Conservation (phyloP, 139 green algal species). For the Monoraphidium neglectum region DNA sequence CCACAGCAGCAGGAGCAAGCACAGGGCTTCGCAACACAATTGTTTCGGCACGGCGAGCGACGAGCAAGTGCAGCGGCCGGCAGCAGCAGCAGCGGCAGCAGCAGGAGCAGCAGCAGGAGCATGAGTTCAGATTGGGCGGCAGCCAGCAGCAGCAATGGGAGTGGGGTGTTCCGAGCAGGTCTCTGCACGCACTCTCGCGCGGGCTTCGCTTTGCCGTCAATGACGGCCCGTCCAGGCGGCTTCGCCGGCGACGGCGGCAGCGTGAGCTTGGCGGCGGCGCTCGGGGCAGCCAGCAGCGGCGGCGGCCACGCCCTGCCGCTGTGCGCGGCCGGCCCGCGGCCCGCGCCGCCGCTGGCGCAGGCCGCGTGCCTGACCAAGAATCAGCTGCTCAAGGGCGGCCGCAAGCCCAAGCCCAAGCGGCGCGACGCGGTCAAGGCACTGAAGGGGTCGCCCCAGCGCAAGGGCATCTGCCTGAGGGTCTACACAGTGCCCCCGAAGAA, state of each 20-base stretch:
- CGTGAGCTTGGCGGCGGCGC: neutral
- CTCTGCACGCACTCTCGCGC: too few species aligned
- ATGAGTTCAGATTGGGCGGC: neutral
- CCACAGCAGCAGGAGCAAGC: neutral
- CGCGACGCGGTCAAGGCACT: constrained; percentile 33
- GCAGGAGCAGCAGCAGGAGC: constrained; percentile 1
- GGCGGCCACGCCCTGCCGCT: neutral
- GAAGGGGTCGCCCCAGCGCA: constrained; percentile 37
- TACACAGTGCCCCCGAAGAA: constrained; percentile 65
- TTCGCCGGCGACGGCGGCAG: too few species aligned
- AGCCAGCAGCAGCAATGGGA: too few species aligned
- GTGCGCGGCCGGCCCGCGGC: neutral
- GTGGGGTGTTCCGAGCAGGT: too few species aligned
- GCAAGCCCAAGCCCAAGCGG: constrained; percentile 12
- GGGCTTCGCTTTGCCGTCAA: too few species aligned
- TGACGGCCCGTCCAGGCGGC: too few species aligned
- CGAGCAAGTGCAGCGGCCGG: constrained; percentile 2
- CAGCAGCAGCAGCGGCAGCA: neutral
- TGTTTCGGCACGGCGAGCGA: neutral
- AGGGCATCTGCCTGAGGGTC: constrained; percentile 42
- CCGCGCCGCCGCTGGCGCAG: constrained; percentile 2
- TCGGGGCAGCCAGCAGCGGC: neutral
- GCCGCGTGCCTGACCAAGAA: neutral
- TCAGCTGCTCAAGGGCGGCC: constrained; percentile 9
- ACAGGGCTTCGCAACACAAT: neutral